Evolutionary conservation across 2,329 filamentous ascomycete species (phyloP), one percentile per base, ranked within the genome.

Genomic region (Phyllosticta citrichinensis): DNA sequence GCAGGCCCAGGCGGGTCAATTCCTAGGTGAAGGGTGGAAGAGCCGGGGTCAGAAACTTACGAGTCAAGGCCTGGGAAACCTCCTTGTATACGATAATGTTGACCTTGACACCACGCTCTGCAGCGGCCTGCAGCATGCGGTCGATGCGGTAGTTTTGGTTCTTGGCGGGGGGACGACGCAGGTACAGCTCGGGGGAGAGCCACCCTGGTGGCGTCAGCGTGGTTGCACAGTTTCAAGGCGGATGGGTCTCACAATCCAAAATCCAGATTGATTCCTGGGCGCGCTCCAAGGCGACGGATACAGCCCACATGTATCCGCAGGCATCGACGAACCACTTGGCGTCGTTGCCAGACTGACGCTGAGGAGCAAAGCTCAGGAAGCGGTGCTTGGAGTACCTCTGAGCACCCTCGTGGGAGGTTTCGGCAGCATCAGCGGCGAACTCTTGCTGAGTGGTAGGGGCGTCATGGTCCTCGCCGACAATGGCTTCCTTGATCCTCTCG

Each of bases 61-160:
- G 79, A 51, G 88, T 91, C 68, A 95, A 76, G 50, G 90, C 88
- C 68, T 90, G 87, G 3, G 88, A 84, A 25, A 79, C 77, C 75
- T 97, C 92, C 75, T 96, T 96, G 77, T 96, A 96, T 11, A 96
- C 89, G 58, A 96, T 91, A 57, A 96, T 81, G 67, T 92, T 87
- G 67, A 96, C 80, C 67, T 87, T 84, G 54, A 96, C 91, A 52
- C 91, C 92, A 52, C 91, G 84, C 74, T 93, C 82, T 25, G 92
- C 91, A 9, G 91, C 91, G 60, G 86, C 86, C 67, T 88, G 82
- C 55, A 96, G 82, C 85, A 96, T 86, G 56, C 85, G 83, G 74
- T 96, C 91, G 50, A 96, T 77, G 5, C 91, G 86, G 71, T 95
- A 96, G 67, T 87, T 80, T 72, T 95, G 87, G 74, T 95, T 91